Percentiles rank a stretch among this genome's conserved stretches.
Conservation (phyloP, 352 stramenopile species). For the Phytophthora pini region DNA sequence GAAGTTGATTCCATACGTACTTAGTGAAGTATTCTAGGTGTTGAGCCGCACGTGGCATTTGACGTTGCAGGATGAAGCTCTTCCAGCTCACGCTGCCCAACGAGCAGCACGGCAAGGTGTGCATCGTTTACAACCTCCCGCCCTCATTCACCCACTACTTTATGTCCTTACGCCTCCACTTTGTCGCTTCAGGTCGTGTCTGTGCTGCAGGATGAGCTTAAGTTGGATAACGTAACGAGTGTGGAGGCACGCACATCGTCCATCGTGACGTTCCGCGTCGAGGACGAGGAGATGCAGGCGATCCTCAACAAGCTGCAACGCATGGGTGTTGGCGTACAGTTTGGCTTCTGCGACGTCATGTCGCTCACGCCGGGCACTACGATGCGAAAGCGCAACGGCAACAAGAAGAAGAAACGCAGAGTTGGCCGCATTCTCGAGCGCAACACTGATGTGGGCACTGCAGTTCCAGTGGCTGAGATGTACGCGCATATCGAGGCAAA, state of each 20-base stretch:
- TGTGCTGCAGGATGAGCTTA: constrained; percentile 82
- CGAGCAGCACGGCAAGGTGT: constrained; percentile 78
- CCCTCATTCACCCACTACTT: neutral
- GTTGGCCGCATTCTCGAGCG: constrained; percentile 76
- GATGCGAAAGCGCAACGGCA: constrained; percentile 59
- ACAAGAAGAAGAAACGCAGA: constrained; percentile 64
- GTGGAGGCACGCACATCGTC: constrained; percentile 86
- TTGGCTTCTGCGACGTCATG: constrained; percentile 91
- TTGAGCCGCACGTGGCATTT: neutral
- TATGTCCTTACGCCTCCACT: neutral
- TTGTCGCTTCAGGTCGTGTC: constrained; percentile 59
- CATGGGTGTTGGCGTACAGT: constrained; percentile 86
- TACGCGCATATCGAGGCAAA: constrained; percentile 87
- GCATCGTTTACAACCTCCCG: neutral
- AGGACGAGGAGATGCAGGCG: constrained; percentile 85
- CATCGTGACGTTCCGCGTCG: constrained; percentile 87
- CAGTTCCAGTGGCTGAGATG: constrained; percentile 88
- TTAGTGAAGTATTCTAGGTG: constrained; percentile 11
- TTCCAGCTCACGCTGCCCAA: constrained; percentile 90
- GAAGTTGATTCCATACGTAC: constrained; percentile 5
- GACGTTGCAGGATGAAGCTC: constrained; percentile 72
- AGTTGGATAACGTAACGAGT: constrained; percentile 86
- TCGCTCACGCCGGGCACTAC: constrained; percentile 85
- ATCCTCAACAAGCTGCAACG: constrained; percentile 85
- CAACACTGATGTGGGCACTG: constrained; percentile 82